Conservation (phyloP, 2,329 filamentous ascomycete genomes). For the Trichoderma koningiopsis region DNA sequence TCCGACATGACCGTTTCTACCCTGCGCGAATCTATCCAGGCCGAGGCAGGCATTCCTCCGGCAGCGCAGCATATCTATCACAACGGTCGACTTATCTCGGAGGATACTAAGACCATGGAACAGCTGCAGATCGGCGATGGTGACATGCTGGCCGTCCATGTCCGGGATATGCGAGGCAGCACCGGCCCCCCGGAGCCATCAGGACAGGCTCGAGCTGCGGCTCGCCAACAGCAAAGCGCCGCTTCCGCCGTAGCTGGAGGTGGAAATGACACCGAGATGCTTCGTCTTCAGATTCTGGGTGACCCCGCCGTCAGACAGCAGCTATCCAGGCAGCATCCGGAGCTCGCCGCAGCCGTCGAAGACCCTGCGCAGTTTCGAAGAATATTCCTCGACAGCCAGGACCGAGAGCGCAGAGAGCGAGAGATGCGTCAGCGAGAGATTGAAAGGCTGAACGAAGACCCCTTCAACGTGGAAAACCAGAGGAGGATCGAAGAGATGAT, state of each 20-base stretch:
- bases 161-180: constrained; percentile 61
- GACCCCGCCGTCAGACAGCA: constrained; percentile 73
- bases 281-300: constrained; percentile 80
- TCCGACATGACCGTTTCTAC: constrained; percentile 80
- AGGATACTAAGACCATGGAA: constrained; percentile 79
- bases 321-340: constrained; percentile 71
- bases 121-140: constrained; percentile 80
- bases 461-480: constrained; percentile 91
- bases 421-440: constrained; percentile 81
- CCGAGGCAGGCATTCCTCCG: constrained; percentile 74
- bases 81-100: constrained; percentile 78
- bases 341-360: constrained; percentile 74
- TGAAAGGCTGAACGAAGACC: constrained; percentile 84
- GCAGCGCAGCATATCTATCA: constrained; percentile 82
- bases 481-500: constrained; percentile 96
- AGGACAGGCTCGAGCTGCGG: constrained; percentile 33
- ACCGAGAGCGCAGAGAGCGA: constrained; percentile 71
- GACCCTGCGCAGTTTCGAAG: constrained; percentile 76
- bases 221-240: constrained; percentile 25
- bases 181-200: constrained; percentile 46
- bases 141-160: constrained; percentile 89
- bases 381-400: constrained; percentile 67
- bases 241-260: constrained; percentile 37
- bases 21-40: constrained; percentile 85
- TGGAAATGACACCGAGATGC: constrained; percentile 72